Base-by-base conservation (phyloP, 768 basidiomycete species). In the Thelephora ganbajun region DNA sequence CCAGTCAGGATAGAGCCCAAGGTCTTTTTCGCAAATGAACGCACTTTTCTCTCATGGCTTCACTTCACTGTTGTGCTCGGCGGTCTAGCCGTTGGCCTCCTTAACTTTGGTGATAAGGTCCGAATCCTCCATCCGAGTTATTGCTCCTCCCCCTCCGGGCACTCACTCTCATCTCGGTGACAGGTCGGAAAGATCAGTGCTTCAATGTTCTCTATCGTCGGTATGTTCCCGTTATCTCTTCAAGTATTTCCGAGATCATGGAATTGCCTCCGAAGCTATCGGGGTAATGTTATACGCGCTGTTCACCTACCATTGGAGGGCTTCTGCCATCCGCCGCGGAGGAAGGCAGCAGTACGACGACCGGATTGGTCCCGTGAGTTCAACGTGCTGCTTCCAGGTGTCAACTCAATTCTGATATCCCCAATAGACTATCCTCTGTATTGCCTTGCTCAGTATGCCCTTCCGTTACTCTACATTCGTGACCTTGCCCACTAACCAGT, bases 1-100 rank as follows among this genome's bases (percentile, higher is more conserved):
- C 94, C 96, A 35, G 79, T 99, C 55, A 79, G 91, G 54, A 87
- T 91, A 46, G 90, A 94, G 64, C 90, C 90, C 30, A 94, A 94
- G 57, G 90, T 94, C 51, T 89, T 89, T 43, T 94, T 93, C 56
- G 90, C 90, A 37, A 93, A 93, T 63, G 90, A 92, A 64, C 79
- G 88, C 48, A 92, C 96, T 0, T 98, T 98, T 67, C 73, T 99
- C 41, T 93, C 92, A 74, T 98, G 94, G 96, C 76, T 97, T 44
- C 92, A 96, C 65, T 97, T 96, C 63, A 92, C 93, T 35, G 91
- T 98, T 66, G 90, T 99, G 49, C 80, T 99, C 6, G 93, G 94
- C 23, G 96, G 96, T 49, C 75, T 99, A 42, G 87, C 92, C 1
- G 92, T 98, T 12, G 96, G 96, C 11, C 67, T 99, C 49, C 71